phyloP scores from a whole-genome alignment of 169 alveolate species.

The Fabrea salina region DNA sequence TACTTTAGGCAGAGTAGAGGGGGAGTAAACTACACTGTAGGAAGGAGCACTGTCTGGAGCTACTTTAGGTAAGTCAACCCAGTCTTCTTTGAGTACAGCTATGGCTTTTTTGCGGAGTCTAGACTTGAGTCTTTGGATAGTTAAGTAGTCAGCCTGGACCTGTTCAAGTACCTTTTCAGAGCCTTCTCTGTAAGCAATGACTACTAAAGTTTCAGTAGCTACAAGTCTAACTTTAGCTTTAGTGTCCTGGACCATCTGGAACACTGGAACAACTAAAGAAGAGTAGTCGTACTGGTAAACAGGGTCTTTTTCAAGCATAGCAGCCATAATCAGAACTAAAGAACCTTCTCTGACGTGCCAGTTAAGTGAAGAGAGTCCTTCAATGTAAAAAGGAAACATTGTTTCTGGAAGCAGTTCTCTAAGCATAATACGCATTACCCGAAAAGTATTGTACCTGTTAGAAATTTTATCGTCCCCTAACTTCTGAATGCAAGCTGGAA shows the following conservation, averaged over 20 bases:
- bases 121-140: neutral
- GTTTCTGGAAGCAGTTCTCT: neutral
- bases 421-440: neutral
- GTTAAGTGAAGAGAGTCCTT: neutral
- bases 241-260: neutral
- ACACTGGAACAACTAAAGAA: neutral
- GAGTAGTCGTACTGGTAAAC: neutral
- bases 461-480: conserved; percentile 21
- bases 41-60: conserved; percentile 1
- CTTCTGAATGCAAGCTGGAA: neutral
- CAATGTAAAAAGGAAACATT: neutral
- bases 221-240: conserved; percentile 11
- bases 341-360: conserved; percentile 29
- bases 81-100: conserved; percentile 11
- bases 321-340: neutral
- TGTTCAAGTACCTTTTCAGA: neutral
- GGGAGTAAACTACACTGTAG: neutral
- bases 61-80: conserved; percentile 13
- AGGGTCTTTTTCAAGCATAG: neutral
- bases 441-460: neutral
- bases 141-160: conserved; percentile 1
- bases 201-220: conserved; percentile 5
- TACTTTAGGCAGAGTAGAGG: neutral
- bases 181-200: conserved; percentile 20
- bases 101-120: conserved; percentile 20